Conservation (phyloP, 1,139 yeast genomes). For the Geotrichum klebahnii region DNA sequence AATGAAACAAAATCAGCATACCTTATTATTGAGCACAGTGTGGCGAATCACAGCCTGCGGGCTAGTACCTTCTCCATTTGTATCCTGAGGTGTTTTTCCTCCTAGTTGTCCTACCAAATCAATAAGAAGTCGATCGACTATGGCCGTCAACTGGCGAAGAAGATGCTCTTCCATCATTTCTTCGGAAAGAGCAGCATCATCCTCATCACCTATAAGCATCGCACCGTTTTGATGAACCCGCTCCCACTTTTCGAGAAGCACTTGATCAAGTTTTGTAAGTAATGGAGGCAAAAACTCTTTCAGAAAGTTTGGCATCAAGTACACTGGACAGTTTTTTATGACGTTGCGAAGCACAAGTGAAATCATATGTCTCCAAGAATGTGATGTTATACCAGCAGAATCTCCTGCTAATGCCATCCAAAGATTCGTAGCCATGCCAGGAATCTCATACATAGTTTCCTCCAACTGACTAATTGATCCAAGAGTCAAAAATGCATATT, state of each 20-base stretch:
- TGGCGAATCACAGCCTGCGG: slow-evolving; percentile 50
- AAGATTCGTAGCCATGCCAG: slow-evolving; percentile 66
- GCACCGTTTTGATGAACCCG: slow-evolving; percentile 66
- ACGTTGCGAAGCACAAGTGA: slow-evolving; percentile 83
- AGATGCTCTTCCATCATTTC: slow-evolving; percentile 98
- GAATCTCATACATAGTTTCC: slow-evolving; percentile 81
- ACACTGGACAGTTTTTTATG: slow-evolving; percentile 80
- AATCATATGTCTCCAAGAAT: slow-evolving; percentile 96
- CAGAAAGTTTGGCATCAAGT: slow-evolving; percentile 65
- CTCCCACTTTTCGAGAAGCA: slow-evolving; percentile 71
- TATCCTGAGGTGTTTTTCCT: slow-evolving; percentile 21
- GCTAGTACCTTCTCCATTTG: slow-evolving; percentile 26
- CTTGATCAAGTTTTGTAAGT: slow-evolving; percentile 64
- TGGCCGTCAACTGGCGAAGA: slow-evolving; percentile 86
- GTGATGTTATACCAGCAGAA: slow-evolving; percentile 80
- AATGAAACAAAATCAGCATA: neutral
- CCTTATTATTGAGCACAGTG: slow-evolving; percentile 58
- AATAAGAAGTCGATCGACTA: slow-evolving; percentile 82
- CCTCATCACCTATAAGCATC: slow-evolving; percentile 55
- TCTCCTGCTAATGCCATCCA: slow-evolving; percentile 89
- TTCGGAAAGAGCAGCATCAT: slow-evolving; percentile 83
- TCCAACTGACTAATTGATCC: slow-evolving; percentile 89
- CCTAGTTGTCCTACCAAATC: slow-evolving; percentile 75
- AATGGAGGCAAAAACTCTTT: slow-evolving; percentile 71
- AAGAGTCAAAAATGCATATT: slow-evolving; percentile 85